Conservation (phyloP, 2,329 filamentous ascomycete species). For the Claviceps arundinis region DNA sequence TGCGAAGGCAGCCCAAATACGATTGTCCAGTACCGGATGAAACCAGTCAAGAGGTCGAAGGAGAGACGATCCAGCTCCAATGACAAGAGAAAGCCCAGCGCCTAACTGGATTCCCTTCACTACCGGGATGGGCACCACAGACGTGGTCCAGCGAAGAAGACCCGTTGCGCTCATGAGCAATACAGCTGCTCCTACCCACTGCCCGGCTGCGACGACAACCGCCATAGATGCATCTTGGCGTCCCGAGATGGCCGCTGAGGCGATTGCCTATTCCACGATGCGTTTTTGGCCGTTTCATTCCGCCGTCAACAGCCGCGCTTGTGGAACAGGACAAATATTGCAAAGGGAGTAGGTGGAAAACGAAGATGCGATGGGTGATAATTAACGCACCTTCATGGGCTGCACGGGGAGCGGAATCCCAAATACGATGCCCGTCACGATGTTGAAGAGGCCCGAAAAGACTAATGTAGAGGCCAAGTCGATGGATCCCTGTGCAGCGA, state of each 20-base stretch:
- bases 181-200: constrained; percentile 59
- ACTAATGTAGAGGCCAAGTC: constrained; percentile 73
- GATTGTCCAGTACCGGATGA: constrained; percentile 59
- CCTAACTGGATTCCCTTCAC: constrained; percentile 93
- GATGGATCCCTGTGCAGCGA: constrained; percentile 66
- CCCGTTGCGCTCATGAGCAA: constrained; percentile 69
- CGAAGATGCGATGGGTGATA: neutral
- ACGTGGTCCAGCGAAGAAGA: constrained; percentile 58
- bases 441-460: constrained; percentile 78
- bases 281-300: neutral
- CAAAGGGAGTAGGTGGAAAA: neutral
- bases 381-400: constrained; percentile 51
- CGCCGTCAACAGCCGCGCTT: neutral
- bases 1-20: constrained; percentile 60
- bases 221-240: constrained; percentile 33
- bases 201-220: constrained; percentile 68
- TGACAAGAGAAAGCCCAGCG: constrained; percentile 69
- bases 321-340: neutral
- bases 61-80: constrained; percentile 60
- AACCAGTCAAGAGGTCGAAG: constrained; percentile 58
- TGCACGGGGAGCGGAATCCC: constrained; percentile 86
- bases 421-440: constrained; percentile 68
- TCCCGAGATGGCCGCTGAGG: constrained; percentile 70
- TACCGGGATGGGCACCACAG: constrained; percentile 69
- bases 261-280: constrained; percentile 51